Percentiles rank a stretch among this genome's conserved stretches.
Evolutionary conservation across 306 rosid species (phyloP).

Genomic region (Ceratonia siliqua): DNA sequence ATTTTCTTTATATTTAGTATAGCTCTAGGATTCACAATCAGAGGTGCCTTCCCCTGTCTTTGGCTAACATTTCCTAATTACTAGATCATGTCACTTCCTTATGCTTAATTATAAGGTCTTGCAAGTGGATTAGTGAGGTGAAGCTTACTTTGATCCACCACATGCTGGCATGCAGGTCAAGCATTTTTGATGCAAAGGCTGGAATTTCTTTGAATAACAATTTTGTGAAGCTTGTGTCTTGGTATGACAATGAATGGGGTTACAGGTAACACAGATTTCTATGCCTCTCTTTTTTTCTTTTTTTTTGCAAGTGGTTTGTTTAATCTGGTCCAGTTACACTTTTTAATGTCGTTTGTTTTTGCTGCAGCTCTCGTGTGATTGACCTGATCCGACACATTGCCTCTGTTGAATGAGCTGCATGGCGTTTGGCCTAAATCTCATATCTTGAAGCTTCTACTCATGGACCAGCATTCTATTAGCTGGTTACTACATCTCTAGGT

Average conservation of each 20-base stretch:
- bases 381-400: constrained; percentile 61
- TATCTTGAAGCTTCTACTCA: constrained; percentile 2
- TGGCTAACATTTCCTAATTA: not conserved
- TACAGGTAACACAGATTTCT: constrained; percentile 45
- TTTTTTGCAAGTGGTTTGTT: not conserved
- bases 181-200: constrained; percentile 64
- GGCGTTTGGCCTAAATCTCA: not conserved
- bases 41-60: not conserved
- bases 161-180: constrained; percentile 43
- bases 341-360: not conserved
- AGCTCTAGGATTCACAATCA: not conserved
- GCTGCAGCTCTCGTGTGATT: constrained; percentile 43
- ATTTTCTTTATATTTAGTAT: not conserved
- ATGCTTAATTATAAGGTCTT: not conserved
- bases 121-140: not conserved
- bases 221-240: constrained; percentile 66
- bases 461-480: not conserved
- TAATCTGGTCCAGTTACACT: too few relatives aligned
- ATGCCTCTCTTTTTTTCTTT: not conserved
- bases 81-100: not conserved
- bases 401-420: constrained; percentile 25
- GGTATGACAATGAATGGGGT: constrained; percentile 77
- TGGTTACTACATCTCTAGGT: not conserved
- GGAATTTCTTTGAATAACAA: constrained; percentile 70
- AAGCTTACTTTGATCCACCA: constrained; percentile 25